Evolutionary conservation across 78 protist genomes (phyloP).

Genomic region (Protostelium mycophagum): DNA sequence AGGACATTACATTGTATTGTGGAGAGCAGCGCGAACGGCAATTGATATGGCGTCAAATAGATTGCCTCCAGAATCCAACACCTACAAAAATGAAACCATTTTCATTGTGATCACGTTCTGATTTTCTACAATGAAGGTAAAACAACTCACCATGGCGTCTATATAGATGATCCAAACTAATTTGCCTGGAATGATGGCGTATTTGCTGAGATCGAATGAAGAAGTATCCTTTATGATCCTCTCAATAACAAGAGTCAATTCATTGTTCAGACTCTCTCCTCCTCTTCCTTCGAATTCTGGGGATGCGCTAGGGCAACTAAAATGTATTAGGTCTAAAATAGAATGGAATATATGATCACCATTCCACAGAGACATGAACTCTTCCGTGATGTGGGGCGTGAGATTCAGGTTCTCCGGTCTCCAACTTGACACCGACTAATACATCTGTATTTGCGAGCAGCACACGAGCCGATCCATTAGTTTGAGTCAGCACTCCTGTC

Average conservation of each 20-base stretch:
- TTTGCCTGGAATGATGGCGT: slow-evolving; percentile 45
- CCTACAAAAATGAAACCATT: not conserved
- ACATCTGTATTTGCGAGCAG: slow-evolving; percentile 42
- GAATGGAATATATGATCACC: not conserved
- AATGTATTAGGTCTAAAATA: not conserved
- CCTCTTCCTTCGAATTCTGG: slow-evolving; percentile 63
- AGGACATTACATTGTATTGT: slow-evolving; percentile 18
- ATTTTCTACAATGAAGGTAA: not conserved
- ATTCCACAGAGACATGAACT: slow-evolving; percentile 15
- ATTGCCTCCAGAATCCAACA: slow-evolving; percentile 61
- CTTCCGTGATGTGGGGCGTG: slow-evolving; percentile 2
- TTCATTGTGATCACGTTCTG: not conserved
- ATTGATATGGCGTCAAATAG: slow-evolving; percentile 64
- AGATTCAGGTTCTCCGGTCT: slow-evolving; percentile 20
- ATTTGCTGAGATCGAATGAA: slow-evolving; percentile 6
- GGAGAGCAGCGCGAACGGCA: slow-evolving; percentile 62
- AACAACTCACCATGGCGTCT: slow-evolving; percentile 52
- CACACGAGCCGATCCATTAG: slow-evolving; percentile 48
- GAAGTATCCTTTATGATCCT: slow-evolving; percentile 7
- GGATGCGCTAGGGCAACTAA: slow-evolving; percentile 68
- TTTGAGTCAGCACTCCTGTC: slow-evolving; percentile 48
- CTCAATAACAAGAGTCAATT: slow-evolving; percentile 49
- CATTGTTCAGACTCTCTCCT: slow-evolving; percentile 41
- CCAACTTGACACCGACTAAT: slow-evolving; percentile 62
- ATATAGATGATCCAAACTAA: slow-evolving; percentile 63